Percentiles rank a stretch among this genome's conserved stretches.
Evolutionary conservation across 148 eudicot genomes (phyloP).

Genomic region (Vaccinium corymbosum): DNA sequence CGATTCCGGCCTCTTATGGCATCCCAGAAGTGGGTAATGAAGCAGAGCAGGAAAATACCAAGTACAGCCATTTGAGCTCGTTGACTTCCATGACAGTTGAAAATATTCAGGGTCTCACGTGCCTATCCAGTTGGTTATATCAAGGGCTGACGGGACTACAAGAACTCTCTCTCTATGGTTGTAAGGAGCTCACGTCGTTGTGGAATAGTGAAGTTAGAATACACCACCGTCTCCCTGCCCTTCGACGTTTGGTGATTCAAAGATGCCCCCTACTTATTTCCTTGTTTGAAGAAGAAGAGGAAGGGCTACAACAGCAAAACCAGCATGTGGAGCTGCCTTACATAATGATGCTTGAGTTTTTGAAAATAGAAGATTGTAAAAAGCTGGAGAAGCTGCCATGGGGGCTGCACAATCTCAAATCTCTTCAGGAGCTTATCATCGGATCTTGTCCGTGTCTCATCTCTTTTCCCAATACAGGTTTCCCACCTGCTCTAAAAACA

Average conservation of each 20-base stretch:
- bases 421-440: not conserved
- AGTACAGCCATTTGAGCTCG: not conserved
- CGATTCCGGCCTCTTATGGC: no score
- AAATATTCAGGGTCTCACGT: not conserved
- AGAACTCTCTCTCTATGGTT: no score
- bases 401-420: not conserved
- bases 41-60: no score
- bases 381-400: not conserved
- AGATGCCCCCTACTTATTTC: not conserved
- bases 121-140: no score
- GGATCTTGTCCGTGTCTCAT: not conserved
- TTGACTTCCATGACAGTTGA: not conserved
- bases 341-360: not conserved
- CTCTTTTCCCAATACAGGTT: not conserved
- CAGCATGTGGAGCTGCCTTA: not conserved
- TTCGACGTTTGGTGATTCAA: not conserved
- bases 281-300: not conserved
- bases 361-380: not conserved
- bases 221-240: not conserved
- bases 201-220: not conserved
- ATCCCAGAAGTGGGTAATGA: no score
- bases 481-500: not conserved
- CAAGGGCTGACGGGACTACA: no score
- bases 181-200: not conserved
- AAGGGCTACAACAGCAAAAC: not conserved